Conservation (phyloP, 192 early-diverging fungal genomes). For the Umbelopsis vinacea region DNA sequence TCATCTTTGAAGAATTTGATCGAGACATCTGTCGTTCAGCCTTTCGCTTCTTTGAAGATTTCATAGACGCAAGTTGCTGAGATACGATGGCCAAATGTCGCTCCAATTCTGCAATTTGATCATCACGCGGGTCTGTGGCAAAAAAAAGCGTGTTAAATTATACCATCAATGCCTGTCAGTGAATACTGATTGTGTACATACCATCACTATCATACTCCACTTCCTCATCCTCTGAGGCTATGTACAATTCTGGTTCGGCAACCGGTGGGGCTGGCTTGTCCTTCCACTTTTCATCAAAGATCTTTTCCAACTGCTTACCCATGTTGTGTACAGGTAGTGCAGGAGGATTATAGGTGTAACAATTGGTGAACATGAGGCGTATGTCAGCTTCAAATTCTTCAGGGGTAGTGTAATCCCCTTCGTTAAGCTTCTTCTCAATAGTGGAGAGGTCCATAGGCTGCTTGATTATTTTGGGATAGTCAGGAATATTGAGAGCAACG, state of each 20-base stretch:
- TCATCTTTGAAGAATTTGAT: slow-evolving; percentile 22
- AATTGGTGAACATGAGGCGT: slow-evolving; percentile 85
- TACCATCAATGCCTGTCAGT: not conserved
- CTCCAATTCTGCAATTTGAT: slow-evolving; percentile 45
- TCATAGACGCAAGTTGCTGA: slow-evolving; percentile 47
- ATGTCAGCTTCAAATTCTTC: slow-evolving; percentile 79
- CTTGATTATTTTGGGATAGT: slow-evolving; percentile 85
- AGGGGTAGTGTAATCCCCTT: slow-evolving; percentile 60
- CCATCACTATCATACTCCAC: slow-evolving; percentile 26
- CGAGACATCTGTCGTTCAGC: slow-evolving; percentile 22
- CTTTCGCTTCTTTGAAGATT: slow-evolving; percentile 34
- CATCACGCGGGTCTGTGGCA: slow-evolving; percentile 25
- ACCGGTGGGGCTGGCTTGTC: slow-evolving; percentile 34
- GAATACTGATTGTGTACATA: not conserved
- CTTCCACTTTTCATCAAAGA: slow-evolving; percentile 82
- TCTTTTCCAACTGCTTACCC: slow-evolving; percentile 71
- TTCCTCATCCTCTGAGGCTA: slow-evolving; percentile 24
- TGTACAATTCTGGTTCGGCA: slow-evolving; percentile 21
- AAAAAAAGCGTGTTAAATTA: not conserved
- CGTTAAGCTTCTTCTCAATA: slow-evolving; percentile 70
- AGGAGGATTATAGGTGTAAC: slow-evolving; percentile 79
- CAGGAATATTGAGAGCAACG: slow-evolving; percentile 80
- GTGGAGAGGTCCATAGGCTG: slow-evolving; percentile 91
- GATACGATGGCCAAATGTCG: slow-evolving; percentile 43
- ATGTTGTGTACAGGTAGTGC: slow-evolving; percentile 71